These are phyloP conservation scores for Cladosporium austrohemisphaericum DNA, from an alignment of 2,329 filamentous ascomycete species.

Conservation along the genomic window DNA sequence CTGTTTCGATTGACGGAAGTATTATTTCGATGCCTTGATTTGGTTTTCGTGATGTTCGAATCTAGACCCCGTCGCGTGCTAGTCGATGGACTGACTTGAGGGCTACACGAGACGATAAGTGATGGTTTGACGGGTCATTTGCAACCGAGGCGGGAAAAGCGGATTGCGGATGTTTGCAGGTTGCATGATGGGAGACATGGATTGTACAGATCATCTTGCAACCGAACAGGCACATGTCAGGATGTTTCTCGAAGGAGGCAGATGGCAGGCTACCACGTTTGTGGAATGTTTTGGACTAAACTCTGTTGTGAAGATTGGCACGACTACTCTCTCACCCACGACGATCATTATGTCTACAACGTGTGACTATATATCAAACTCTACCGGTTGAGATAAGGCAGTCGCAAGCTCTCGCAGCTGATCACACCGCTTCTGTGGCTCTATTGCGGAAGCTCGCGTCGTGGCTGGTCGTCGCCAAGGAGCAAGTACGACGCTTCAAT, in stretches of 20 bases:
- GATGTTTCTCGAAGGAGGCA: neutral
- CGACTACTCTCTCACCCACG: neutral
- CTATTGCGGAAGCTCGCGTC: conserved; percentile 4
- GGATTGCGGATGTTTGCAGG: conserved; percentile 5
- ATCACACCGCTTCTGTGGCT: conserved; percentile 4
- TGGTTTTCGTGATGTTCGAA: too few species aligned
- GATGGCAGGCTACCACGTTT: too few species aligned
- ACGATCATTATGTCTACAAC: neutral
- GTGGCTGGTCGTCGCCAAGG: conserved; percentile 4
- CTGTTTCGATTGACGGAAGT: conserved; percentile 2
- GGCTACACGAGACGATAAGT: neutral
- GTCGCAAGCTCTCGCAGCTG: neutral
- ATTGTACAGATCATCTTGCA: neutral
- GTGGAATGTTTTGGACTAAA: neutral
- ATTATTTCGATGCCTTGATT: conserved; percentile 1
- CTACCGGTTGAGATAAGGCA: neutral
- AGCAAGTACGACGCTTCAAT: neutral
- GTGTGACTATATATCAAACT: neutral
- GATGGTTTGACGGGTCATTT: neutral
- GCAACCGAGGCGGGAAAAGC: conserved; percentile 6
- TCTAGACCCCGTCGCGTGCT: too few species aligned
- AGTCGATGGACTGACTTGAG: neutral
- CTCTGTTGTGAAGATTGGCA: conserved; percentile 1
- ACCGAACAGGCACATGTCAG: neutral
- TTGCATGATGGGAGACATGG: neutral